Percentiles rank a stretch among this genome's conserved stretches.
Evolutionary conservation across 2,329 filamentous ascomycete genomes (phyloP).

Genomic region (Thielaviopsis euricoi): DNA sequence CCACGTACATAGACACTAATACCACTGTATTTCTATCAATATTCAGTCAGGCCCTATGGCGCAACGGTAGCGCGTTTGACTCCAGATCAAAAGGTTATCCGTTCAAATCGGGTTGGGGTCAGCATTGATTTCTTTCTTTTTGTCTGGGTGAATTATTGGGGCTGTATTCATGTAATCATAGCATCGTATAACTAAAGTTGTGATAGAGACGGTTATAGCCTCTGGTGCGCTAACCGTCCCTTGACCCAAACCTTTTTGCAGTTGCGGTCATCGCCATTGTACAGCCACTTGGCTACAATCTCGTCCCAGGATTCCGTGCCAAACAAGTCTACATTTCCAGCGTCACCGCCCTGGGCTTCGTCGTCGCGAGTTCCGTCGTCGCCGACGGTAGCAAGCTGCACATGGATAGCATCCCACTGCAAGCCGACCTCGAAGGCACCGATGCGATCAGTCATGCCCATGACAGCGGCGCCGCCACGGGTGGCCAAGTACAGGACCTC

Average conservation of each 20-base stretch:
- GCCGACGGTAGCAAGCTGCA: constrained; percentile 41
- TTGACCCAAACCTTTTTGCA: constrained; percentile 78
- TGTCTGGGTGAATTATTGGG: too few relatives aligned
- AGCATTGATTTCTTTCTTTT: not conserved
- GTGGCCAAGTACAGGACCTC: constrained; percentile 81
- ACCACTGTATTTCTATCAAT: not conserved
- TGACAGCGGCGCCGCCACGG: constrained; percentile 65
- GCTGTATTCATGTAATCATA: too few relatives aligned
- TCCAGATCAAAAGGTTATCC: constrained; percentile 12
- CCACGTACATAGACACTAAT: too few relatives aligned
- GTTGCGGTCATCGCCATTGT: constrained; percentile 83
- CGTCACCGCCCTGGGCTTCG: constrained; percentile 18
- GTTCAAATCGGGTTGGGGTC: constrained; percentile 11
- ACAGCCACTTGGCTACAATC: constrained; percentile 83
- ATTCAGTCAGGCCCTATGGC: constrained; percentile 5
- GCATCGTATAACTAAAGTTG: not conserved
- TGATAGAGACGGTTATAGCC: too few relatives aligned
- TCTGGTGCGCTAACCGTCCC: constrained; percentile 61
- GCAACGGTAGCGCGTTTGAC: constrained; percentile 12
- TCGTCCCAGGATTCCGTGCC: constrained; percentile 85
- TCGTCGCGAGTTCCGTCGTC: constrained; percentile 21
- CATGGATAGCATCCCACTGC: constrained; percentile 81
- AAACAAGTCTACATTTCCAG: constrained; percentile 69
- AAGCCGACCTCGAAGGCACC: constrained; percentile 75
- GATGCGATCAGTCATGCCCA: constrained; percentile 55